Evolutionary conservation across 1,284 basidiomycete genomes (phyloP).

Genomic region (Ceratobasidium papillatum): DNA sequence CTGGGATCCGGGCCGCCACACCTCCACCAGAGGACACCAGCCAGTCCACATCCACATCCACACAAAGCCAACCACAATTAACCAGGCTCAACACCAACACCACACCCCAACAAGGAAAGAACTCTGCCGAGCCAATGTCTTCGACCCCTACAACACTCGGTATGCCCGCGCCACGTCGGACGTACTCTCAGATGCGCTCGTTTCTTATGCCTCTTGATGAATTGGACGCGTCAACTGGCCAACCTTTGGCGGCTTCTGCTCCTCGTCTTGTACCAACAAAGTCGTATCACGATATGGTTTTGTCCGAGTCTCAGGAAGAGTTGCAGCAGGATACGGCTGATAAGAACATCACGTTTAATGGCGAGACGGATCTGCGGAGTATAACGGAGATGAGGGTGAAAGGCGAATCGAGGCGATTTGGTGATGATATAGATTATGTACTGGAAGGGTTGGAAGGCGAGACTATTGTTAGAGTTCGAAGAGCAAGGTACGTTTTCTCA

Average conservation of each 20-base stretch:
- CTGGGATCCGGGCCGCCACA: conserved; percentile 15
- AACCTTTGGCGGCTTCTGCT: neutral
- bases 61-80: conserved; percentile 12
- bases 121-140: neutral
- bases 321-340: conserved; percentile 32
- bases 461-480: conserved; percentile 63
- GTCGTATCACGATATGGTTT: conserved; percentile 25
- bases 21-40: conserved; percentile 19
- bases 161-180: conserved; percentile 36
- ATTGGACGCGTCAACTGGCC: conserved; percentile 1
- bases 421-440: conserved; percentile 81
- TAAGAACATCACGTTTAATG: conserved; percentile 36
- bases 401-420: conserved; percentile 77
- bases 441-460: conserved; percentile 74
- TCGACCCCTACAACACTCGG: conserved; percentile 23
- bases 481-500: conserved; percentile 63
- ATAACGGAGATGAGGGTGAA: conserved; percentile 79
- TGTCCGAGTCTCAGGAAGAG: conserved; percentile 35
- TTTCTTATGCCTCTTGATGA: conserved; percentile 28
- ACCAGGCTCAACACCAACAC: neutral
- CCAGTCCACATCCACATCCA: neutral
- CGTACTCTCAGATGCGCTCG: conserved; percentile 35
- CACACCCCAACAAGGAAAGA: conserved; percentile 23
- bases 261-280: conserved; percentile 14
- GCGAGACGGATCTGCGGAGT: conserved; percentile 72